Evolutionary conservation across 768 basidiomycete species (phyloP).

Genomic region (Zangia roseola): DNA sequence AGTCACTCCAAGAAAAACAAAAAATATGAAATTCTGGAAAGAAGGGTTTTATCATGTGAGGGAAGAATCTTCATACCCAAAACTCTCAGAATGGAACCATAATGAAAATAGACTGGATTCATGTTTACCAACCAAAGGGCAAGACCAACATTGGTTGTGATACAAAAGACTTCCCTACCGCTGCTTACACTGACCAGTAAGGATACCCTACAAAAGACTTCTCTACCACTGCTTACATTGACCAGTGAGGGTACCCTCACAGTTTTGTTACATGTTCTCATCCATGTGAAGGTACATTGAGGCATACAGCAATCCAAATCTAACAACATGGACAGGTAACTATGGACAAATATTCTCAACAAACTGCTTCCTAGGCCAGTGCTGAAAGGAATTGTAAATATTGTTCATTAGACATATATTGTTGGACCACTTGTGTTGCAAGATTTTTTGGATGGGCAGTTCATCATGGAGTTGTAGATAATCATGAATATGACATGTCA

Average conservation of each 20-base stretch:
- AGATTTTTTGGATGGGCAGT: slow-evolving; percentile 13
- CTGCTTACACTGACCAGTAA: slow-evolving; percentile 73
- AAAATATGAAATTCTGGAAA: no score
- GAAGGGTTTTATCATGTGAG: no score
- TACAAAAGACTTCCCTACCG: slow-evolving; percentile 75
- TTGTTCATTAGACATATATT: slow-evolving; percentile 9
- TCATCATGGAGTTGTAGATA: no score
- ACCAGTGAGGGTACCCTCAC: slow-evolving; percentile 45
- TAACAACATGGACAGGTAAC: slow-evolving; percentile 72
- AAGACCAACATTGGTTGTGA: slow-evolving; percentile 82
- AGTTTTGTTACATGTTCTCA: slow-evolving; percentile 1
- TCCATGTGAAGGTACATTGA: slow-evolving; percentile 44
- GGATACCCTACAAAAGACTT: slow-evolving; percentile 58
- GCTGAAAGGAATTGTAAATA: slow-evolving; percentile 36
- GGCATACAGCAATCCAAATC: slow-evolving; percentile 80
- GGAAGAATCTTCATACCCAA: no score
- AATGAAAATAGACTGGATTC: slow-evolving; percentile 84
- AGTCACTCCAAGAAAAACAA: no score
- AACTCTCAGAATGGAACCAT: no score
- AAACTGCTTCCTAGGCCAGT: slow-evolving; percentile 59
- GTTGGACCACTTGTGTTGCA: slow-evolving; percentile 11
- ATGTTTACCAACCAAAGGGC: slow-evolving; percentile 81
- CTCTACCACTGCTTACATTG: slow-evolving; percentile 83
- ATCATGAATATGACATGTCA: no score
- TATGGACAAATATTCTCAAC: slow-evolving; percentile 69